Evolutionary conservation across 1,139 yeast genomes (phyloP).

Genomic region (Suhomyces taliae): DNA sequence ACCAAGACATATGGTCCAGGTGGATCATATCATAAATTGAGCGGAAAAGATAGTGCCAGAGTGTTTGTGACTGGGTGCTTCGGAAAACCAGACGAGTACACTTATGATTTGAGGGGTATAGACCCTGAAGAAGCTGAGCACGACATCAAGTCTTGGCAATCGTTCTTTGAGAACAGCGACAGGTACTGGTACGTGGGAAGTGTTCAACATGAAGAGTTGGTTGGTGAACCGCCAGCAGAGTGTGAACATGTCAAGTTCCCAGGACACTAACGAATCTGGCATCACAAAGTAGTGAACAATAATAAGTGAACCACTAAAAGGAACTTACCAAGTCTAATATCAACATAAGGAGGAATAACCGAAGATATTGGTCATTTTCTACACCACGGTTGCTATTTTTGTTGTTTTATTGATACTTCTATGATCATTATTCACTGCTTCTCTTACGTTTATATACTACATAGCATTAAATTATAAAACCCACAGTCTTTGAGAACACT

Average conservation of each 20-base stretch:
- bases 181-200: constrained; percentile 67
- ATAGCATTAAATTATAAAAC: background rate
- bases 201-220: constrained; percentile 42
- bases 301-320: background rate
- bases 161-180: constrained; percentile 45
- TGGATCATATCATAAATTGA: constrained; percentile 60
- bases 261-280: constrained; percentile 12
- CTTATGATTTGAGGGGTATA: constrained; percentile 70
- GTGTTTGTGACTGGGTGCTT: constrained; percentile 81
- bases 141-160: constrained; percentile 50
- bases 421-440: background rate
- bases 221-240: constrained; percentile 38
- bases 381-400: no score
- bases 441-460: background rate
- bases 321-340: no score
- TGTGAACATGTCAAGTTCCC: constrained; percentile 42
- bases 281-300: background rate
- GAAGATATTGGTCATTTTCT: no score
- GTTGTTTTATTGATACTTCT: background rate
- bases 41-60: constrained; percentile 72
- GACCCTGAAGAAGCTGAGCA: constrained; percentile 31
- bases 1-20: constrained; percentile 61
- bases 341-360: no score
- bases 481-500: no score
- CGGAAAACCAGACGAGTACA: constrained; percentile 52